phyloP scores from a whole-genome alignment of 805 yeast genomes.

The Candida chilensis region DNA sequence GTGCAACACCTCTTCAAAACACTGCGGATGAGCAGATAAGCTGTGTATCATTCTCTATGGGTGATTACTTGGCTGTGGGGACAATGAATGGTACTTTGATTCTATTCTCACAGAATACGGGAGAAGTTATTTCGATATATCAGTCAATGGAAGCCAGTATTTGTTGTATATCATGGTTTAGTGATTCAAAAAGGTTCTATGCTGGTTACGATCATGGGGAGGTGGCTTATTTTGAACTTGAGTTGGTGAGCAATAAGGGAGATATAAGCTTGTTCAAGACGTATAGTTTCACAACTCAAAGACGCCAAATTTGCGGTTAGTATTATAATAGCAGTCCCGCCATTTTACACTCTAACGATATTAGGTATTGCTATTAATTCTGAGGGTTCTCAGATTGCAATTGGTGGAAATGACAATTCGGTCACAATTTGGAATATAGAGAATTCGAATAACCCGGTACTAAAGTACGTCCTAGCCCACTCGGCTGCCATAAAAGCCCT shows the following conservation, averaged over 20 bases:
- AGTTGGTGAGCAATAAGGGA: constrained; percentile 8
- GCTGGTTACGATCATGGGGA: constrained; percentile 64
- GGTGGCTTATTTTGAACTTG: constrained; percentile 31
- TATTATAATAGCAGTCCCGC: constrained; percentile 1
- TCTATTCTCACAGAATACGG: constrained; percentile 28
- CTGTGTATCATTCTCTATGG: constrained; percentile 45
- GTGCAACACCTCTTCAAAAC: constrained; percentile 34
- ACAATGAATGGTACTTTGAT: constrained; percentile 47
- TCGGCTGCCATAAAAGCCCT: constrained; percentile 86
- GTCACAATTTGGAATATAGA: constrained; percentile 71
- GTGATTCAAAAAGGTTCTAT: constrained; percentile 29
- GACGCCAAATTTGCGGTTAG: constrained; percentile 29
- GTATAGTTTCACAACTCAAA: constrained; percentile 14
- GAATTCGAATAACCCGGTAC: constrained; percentile 25
- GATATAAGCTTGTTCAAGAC: constrained; percentile 3
- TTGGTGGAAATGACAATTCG: constrained; percentile 80
- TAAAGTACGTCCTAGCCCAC: constrained; percentile 49
- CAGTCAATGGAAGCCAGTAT: constrained; percentile 34
- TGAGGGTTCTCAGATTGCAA: constrained; percentile 41
- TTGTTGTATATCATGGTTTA: constrained; percentile 56
- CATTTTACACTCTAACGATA: constrained; percentile 29
- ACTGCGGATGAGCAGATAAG: constrained; percentile 36
- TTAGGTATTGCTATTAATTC: constrained; percentile 25
- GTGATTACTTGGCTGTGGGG: constrained; percentile 42
- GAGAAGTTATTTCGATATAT: constrained; percentile 9